Evolutionary conservation across 2,329 filamentous ascomycete species (phyloP).

Genomic region (Exophiala xenobiotica): DNA sequence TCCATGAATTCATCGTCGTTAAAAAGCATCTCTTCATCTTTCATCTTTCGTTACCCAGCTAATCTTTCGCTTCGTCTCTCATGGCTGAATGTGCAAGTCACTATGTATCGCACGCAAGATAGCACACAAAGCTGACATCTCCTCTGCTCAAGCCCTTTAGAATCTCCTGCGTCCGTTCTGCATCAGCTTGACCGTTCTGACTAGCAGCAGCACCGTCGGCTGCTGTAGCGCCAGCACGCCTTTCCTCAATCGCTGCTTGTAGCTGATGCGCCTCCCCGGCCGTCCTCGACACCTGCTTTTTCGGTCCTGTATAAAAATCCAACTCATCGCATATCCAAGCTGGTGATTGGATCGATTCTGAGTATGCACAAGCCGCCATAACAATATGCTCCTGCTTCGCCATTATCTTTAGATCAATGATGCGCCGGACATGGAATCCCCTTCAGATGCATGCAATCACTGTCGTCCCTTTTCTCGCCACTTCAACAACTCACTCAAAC

Average conservation of each 20-base stretch:
- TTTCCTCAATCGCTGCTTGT: too few species aligned
- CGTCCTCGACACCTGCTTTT: not conserved
- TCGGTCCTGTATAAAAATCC: not conserved
- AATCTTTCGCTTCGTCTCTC: not conserved
- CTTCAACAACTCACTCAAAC: slow-evolving; percentile 80
- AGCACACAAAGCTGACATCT: not conserved
- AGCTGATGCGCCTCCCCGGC: not conserved
- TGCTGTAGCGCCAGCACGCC: too few species aligned
- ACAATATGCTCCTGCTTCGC: not conserved
- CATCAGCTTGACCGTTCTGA: not conserved
- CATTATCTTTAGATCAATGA: not conserved
- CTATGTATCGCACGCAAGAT: not conserved
- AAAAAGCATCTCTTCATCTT: not conserved
- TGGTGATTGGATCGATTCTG: not conserved
- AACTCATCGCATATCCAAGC: slow-evolving; percentile 1
- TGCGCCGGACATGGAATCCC: not conserved
- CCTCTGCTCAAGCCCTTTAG: not conserved
- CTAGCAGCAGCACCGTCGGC: not conserved
- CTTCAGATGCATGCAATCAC: slow-evolving; percentile 10
- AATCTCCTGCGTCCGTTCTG: not conserved
- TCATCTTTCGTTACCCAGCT: slow-evolving; percentile 1
- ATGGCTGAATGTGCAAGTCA: not conserved
- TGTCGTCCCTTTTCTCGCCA: slow-evolving; percentile 52
- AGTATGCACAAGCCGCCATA: not conserved
- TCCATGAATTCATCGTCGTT: not conserved